Base-by-base conservation (phyloP, 1,284 basidiomycete genomes). In the Vanrija sp. region DNA sequence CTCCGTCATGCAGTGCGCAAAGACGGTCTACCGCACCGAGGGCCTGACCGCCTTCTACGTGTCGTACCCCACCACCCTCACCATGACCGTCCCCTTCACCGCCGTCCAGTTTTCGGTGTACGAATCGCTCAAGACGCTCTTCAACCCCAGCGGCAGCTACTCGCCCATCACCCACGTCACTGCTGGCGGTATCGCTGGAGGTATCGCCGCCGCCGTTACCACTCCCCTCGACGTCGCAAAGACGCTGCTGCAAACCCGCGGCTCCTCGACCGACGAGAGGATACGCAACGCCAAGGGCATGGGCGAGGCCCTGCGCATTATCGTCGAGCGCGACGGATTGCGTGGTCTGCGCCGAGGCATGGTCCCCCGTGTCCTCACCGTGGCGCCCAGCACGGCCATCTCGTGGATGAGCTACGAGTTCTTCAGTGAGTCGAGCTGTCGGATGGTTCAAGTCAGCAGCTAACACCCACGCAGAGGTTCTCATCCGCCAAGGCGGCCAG, bases 161-260 rank as follows among this genome's bases (percentile, higher is more conserved):
- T 95, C 91, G 24, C 96, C 96, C 10, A 69, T 84, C 31, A 88
- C 93, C 25, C 96, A 99, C 77, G 89, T 94, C 56, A 79, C 87
- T 36, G 87, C 93, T 0, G 96, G 96, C 47, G 96, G 89, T 38
- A 78, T 95, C 25, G 89, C 96, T 0, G 96, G 96, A 45, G 96
- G 85, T 22, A 85, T 98, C 12, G 96, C 94, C 5, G 96, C 92
- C 1, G 95, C 90, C 14, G 85, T 97, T 19, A 98, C 96, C 22
- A 98, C 91, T 14, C 96, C 96, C 4, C 80, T 99, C 49, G 96
- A 99, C 74, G 96, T 99, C n/a, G 92, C 93, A 61, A 99, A 99
- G 75, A 76, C 75, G 19, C 62, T 76, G 2, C 78, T 99, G 35
- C 96, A 99, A 76, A 98, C 96, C 24, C 82, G 93, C 53, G 96